These are phyloP conservation scores for Tetrapisispora nanseiensis DNA, from an alignment of 805 yeast species.

Conservation along the genomic window DNA sequence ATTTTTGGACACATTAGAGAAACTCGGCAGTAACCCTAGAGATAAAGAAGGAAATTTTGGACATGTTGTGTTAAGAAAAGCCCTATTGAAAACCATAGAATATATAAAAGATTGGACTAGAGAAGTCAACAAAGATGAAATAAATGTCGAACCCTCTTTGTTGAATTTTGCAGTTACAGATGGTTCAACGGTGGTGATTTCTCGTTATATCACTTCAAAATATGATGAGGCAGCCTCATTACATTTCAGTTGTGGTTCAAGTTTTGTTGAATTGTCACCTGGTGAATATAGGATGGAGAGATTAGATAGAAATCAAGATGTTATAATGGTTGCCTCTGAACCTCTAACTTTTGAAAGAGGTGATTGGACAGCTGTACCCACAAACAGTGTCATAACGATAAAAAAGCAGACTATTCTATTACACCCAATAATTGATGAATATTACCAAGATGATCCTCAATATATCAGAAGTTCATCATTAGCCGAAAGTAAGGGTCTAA, in stretches of 20 bases:
- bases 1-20: slow-evolving; percentile 64
- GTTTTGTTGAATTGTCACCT: slow-evolving; percentile 80
- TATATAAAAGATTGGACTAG: slow-evolving; percentile 72
- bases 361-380: slow-evolving; percentile 96
- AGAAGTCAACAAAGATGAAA: slow-evolving; percentile 30
- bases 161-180: slow-evolving; percentile 93
- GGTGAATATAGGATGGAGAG: slow-evolving; percentile 94
- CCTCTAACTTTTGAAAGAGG: slow-evolving; percentile 94
- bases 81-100: slow-evolving; percentile 64
- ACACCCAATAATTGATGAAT: slow-evolving; percentile 88
- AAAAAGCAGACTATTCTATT: slow-evolving; percentile 76
- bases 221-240: slow-evolving; percentile 94
- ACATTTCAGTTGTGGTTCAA: slow-evolving; percentile 88
- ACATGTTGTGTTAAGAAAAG: slow-evolving; percentile 51
- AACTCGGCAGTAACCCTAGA: slow-evolving; percentile 66
- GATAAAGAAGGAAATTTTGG: slow-evolving; percentile 38
- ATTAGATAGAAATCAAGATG: slow-evolving; percentile 82
- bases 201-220: slow-evolving; percentile 79
- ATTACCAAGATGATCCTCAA: slow-evolving; percentile 62
- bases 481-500: slow-evolving; percentile 85
- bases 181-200: slow-evolving; percentile 75
- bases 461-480: slow-evolving; percentile 63
- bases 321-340: slow-evolving; percentile 93
- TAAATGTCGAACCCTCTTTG: slow-evolving; percentile 60
- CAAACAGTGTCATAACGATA: slow-evolving; percentile 77